Conservation (phyloP, 2,329 filamentous ascomycete genomes). For the Alternaria ventricosa region DNA sequence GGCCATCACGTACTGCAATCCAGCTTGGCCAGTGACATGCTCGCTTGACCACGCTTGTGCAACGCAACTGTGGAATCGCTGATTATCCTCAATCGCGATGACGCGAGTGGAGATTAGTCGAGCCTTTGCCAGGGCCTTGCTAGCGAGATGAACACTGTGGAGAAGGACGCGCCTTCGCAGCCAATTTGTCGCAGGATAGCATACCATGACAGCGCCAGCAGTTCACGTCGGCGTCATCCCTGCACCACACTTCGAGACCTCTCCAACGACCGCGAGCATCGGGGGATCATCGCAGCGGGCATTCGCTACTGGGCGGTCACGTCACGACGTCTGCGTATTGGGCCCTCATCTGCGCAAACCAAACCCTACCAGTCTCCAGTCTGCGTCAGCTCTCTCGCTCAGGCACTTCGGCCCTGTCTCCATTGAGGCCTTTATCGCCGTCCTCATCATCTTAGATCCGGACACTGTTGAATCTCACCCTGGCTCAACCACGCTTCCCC, state of each 20-base stretch:
- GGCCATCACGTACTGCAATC: conserved; percentile 21
- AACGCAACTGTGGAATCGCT: conserved; percentile 20
- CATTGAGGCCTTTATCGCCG: conserved; percentile 22
- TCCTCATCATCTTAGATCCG: conserved; percentile 36
- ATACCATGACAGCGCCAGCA: conserved; percentile 28
- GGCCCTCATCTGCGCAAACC: conserved; percentile 19
- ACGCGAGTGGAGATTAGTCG: conserved; percentile 38
- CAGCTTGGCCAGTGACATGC: conserved; percentile 24
- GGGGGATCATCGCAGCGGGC: conserved; percentile 13
- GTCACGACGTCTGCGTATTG: conserved; percentile 12
- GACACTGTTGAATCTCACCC: conserved; percentile 26
- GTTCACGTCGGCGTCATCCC: conserved; percentile 29
- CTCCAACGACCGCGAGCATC: conserved; percentile 13
- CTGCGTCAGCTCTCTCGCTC: conserved; percentile 27
- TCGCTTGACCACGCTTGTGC: conserved; percentile 32
- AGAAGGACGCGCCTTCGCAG: conserved; percentile 43
- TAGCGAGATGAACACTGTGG: conserved; percentile 50
- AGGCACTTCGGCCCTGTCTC: conserved; percentile 35
- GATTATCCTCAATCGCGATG: conserved; percentile 24
- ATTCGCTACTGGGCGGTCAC: conserved; percentile 13
- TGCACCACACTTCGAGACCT: conserved; percentile 16
- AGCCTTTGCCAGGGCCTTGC: conserved; percentile 25
- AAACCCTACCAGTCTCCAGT: conserved; percentile 10
- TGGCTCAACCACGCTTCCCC: conserved; percentile 32
- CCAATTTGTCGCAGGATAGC: conserved; percentile 40